phyloP scores from a whole-genome alignment of 805 yeast species.

The Ogataea parapolymorpha region DNA sequence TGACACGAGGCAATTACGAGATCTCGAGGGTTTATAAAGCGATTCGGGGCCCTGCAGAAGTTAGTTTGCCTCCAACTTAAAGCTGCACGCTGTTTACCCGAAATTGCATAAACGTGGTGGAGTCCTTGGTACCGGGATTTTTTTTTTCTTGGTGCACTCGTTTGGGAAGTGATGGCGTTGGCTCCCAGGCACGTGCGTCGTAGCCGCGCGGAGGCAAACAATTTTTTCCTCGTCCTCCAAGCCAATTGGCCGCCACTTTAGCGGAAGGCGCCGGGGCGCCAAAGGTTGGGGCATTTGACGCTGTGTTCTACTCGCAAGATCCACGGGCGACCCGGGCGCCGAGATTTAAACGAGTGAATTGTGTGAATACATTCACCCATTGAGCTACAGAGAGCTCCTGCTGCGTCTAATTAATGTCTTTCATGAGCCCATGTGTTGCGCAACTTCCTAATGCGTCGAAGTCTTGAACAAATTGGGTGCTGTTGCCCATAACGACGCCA shows the following conservation, averaged over 20 bases:
- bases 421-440: background rate
- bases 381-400: background rate
- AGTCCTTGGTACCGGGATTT: conserved; percentile 2
- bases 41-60: background rate
- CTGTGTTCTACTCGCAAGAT: background rate
- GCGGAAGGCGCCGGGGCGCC: too few relatives aligned
- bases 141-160: background rate
- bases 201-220: background rate
- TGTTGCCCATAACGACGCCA: background rate
- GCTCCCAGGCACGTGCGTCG: conserved; percentile 1
- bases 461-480: background rate
- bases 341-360: background rate
- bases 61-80: background rate
- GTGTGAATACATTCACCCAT: background rate
- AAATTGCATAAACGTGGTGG: conserved; percentile 1
- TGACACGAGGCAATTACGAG: conserved; percentile 5
- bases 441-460: background rate
- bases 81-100: conserved; percentile 1
- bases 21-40: conserved; percentile 1
- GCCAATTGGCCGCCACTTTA: too few relatives aligned
- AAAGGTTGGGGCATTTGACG: background rate
- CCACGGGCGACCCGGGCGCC: background rate
- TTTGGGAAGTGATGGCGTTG: background rate
- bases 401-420: background rate
- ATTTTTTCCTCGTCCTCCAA: background rate